Evolutionary conservation across 371 early-diverging fungal genomes (phyloP).

Genomic region (Apophysomyces trapeziformis): DNA sequence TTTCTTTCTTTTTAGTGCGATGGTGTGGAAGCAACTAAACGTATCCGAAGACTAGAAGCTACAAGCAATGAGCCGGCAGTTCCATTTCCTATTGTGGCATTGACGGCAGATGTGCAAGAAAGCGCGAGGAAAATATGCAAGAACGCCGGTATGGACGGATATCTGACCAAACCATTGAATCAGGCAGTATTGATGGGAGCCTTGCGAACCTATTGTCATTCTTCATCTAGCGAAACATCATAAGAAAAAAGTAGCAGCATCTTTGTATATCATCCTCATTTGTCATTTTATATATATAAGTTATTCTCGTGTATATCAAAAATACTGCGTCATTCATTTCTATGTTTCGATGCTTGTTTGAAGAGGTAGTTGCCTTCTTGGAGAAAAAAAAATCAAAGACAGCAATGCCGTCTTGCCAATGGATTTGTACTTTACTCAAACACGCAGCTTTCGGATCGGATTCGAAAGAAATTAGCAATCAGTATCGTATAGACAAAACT

Average conservation of each 20-base stretch:
- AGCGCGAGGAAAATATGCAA: slow-evolving; percentile 17
- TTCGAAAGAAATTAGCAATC: too few species aligned
- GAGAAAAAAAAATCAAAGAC: too few species aligned
- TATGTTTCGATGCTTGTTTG: too few species aligned
- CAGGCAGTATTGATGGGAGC: slow-evolving; percentile 35
- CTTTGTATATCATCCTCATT: slow-evolving; percentile 2
- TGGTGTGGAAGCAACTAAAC: slow-evolving; percentile 51
- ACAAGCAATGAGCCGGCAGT: slow-evolving; percentile 11
- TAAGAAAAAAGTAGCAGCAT: too few species aligned
- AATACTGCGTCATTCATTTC: too few species aligned
- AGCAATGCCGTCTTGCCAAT: too few species aligned
- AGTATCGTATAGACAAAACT: too few species aligned
- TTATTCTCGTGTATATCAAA: too few species aligned
- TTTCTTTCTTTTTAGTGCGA: slow-evolving; percentile 33
- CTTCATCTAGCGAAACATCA: slow-evolving; percentile 28
- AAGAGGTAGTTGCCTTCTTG: too few species aligned
- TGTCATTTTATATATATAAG: too few species aligned
- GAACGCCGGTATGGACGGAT: slow-evolving; percentile 20
- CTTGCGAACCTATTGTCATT: slow-evolving; percentile 71
- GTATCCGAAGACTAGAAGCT: slow-evolving; percentile 39
- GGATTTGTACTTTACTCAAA: too few species aligned
- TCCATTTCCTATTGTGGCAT: slow-evolving; percentile 47
- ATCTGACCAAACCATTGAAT: slow-evolving; percentile 48
- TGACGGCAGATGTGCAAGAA: slow-evolving; percentile 33
- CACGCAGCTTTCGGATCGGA: too few species aligned